Conservation (phyloP, 140 eudicot species). For the Flaveria floridana region DNA sequence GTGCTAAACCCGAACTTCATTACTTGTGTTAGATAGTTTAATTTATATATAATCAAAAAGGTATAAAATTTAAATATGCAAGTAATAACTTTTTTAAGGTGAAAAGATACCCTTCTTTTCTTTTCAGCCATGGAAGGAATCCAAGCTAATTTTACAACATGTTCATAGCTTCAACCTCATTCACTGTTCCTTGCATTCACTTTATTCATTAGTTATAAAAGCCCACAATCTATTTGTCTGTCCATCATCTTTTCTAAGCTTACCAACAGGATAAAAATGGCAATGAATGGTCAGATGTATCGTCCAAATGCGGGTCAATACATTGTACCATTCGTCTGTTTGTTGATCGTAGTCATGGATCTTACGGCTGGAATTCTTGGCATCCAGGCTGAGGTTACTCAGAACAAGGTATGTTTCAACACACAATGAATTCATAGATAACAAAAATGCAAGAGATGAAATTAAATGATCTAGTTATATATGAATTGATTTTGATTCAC, state of each 20-base stretch:
- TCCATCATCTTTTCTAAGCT: conserved; percentile 19
- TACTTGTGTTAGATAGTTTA: not conserved
- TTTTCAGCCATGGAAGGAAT: conserved; percentile 79
- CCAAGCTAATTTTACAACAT: conserved; percentile 36
- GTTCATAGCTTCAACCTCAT: conserved; percentile 34
- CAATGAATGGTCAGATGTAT: conserved; percentile 12
- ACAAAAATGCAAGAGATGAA: not conserved
- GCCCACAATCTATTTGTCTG: conserved; percentile 2
- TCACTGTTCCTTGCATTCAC: conserved; percentile 29
- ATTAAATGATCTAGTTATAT: too few relatives aligned
- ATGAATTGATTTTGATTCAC: too few relatives aligned
- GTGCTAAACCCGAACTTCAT: not conserved
- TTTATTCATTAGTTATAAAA: conserved; percentile 59
- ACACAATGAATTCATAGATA: too few relatives aligned
- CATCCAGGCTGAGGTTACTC: conserved; percentile 73
- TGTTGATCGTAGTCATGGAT: conserved; percentile 62
- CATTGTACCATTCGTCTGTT: conserved; percentile 49
- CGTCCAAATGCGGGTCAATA: conserved; percentile 27
- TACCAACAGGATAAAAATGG: conserved; percentile 29
- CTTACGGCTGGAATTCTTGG: conserved; percentile 82
- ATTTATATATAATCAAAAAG: too few relatives aligned
- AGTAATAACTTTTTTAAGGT: not conserved
- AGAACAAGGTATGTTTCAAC: conserved; percentile 60
- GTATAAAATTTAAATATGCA: not conserved
- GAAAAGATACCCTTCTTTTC: conserved; percentile 63